Evolutionary conservation across 371 early-diverging fungal species (phyloP).

Genomic region (Apophysomyces elegans): DNA sequence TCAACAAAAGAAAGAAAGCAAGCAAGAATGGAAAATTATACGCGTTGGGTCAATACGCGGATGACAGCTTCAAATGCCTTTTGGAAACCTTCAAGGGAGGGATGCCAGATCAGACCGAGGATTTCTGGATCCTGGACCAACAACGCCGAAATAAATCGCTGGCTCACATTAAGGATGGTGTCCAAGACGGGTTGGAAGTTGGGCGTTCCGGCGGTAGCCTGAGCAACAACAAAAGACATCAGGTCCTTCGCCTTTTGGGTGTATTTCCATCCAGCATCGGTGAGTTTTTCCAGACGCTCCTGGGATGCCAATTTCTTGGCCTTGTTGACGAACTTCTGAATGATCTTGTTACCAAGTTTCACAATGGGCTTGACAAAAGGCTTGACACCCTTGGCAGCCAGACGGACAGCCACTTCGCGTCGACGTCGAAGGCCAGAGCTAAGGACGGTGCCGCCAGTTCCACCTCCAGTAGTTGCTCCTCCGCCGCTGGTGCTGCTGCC

Average conservation of each 20-base stretch:
- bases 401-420: not conserved
- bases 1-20: not conserved
- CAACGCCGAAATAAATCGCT: not conserved
- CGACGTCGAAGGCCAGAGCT: not conserved
- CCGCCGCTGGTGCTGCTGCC: not conserved
- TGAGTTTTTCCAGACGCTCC: not conserved
- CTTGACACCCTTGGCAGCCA: not conserved
- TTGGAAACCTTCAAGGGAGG: not conserved
- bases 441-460: not conserved
- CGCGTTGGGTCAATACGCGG: not conserved
- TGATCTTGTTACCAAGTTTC: not conserved
- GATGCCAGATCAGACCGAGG: not conserved
- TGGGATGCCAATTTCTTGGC: not conserved
- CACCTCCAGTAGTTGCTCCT: no score
- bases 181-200: slow-evolving; percentile 2
- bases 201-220: not conserved
- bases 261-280: not conserved
- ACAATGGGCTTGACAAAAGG: not conserved
- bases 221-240: not conserved
- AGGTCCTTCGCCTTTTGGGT: not conserved
- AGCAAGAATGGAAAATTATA: not conserved
- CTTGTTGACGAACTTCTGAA: not conserved
- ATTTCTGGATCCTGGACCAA: not conserved
- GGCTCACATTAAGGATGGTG: not conserved
- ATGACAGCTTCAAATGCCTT: slow-evolving; percentile 1